Evolutionary conservation across 2,329 filamentous ascomycete genomes (phyloP).

Genomic region (Fusarium musae): DNA sequence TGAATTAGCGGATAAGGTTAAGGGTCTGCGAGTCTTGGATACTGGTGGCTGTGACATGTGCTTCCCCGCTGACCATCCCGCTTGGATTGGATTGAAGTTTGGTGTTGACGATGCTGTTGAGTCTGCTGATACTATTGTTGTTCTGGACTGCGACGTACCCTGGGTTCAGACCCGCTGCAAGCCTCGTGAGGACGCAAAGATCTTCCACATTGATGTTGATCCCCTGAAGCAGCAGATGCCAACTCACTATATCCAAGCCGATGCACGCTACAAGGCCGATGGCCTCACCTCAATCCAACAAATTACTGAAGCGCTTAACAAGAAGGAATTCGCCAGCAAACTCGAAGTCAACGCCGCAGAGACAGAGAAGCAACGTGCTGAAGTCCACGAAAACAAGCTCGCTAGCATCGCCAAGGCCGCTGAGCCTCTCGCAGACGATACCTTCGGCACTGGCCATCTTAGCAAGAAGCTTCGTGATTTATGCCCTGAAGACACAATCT

Average conservation of each 20-base stretch:
- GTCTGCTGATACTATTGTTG: conserved; percentile 84
- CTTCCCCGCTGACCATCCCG: conserved; percentile 77
- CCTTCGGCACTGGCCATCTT: conserved; percentile 55
- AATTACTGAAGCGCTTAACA: conserved; percentile 70
- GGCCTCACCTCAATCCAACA: conserved; percentile 74
- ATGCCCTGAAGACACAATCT: conserved; percentile 69
- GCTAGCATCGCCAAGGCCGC: conserved; percentile 67
- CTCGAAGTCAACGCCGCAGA: conserved; percentile 43
- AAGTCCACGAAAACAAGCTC: conserved; percentile 68
- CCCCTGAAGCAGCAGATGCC: conserved; percentile 78
- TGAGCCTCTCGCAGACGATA: conserved; percentile 68
- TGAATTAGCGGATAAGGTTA: conserved; percentile 73
- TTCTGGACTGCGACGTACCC: conserved; percentile 90
- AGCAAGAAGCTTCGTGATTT: conserved; percentile 47
- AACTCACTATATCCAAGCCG: conserved; percentile 75
- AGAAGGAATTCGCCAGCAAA: conserved; percentile 55
- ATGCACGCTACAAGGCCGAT: conserved; percentile 74
- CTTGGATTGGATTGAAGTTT: conserved; percentile 76
- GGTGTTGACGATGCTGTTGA: conserved; percentile 78
- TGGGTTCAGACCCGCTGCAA: conserved; percentile 86
- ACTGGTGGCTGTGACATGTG: conserved; percentile 84
- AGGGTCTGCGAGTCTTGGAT: conserved; percentile 77
- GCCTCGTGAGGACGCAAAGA: conserved; percentile 61
- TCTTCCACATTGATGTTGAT: conserved; percentile 74
- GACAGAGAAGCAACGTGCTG: conserved; percentile 59